These are phyloP conservation scores for Triangularia setosa DNA, from an alignment of 2,329 filamentous ascomycete genomes.

Conservation along the genomic window DNA sequence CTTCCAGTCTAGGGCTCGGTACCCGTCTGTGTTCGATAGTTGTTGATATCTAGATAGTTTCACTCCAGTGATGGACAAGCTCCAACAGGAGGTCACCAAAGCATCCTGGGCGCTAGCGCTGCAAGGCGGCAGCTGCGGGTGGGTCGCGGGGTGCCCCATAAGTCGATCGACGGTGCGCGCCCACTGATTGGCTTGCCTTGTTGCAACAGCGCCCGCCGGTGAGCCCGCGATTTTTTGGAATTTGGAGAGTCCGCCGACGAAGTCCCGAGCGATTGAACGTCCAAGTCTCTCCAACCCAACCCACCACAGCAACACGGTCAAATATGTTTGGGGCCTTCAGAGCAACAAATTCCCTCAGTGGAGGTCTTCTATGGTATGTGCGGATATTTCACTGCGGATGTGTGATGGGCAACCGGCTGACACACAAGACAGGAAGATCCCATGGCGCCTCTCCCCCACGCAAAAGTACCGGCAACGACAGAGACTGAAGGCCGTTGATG, in stretches of 20 bases:
- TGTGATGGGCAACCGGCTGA: neutral
- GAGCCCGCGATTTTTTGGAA: constrained; percentile 21
- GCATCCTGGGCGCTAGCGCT: constrained; percentile 12
- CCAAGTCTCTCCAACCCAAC: constrained; percentile 14
- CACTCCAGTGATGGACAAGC: neutral
- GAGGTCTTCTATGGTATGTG: constrained; percentile 76
- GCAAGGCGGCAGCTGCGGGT: constrained; percentile 9
- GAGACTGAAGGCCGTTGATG: constrained; percentile 80
- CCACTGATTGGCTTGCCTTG: constrained; percentile 17
- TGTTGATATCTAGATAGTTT: neutral
- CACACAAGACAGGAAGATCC: constrained; percentile 68
- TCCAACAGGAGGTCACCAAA: neutral
- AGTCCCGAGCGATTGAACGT: constrained; percentile 9
- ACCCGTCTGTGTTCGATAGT: neutral
- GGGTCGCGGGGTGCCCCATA: constrained; percentile 15
- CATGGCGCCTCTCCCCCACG: constrained; percentile 88
- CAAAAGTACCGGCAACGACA: constrained; percentile 85
- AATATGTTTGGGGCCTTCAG: constrained; percentile 83
- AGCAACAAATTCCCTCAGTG: constrained; percentile 69
- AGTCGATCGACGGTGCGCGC: constrained; percentile 4
- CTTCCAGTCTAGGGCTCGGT: neutral
- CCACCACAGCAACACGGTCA: neutral
- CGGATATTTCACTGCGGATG: neutral
- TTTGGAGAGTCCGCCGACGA: constrained; percentile 1
- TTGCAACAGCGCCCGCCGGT: neutral